These are phyloP conservation scores for Paraconiothyrium sp. DNA, from an alignment of 2,329 filamentous ascomycete genomes.

Conservation along the genomic window DNA sequence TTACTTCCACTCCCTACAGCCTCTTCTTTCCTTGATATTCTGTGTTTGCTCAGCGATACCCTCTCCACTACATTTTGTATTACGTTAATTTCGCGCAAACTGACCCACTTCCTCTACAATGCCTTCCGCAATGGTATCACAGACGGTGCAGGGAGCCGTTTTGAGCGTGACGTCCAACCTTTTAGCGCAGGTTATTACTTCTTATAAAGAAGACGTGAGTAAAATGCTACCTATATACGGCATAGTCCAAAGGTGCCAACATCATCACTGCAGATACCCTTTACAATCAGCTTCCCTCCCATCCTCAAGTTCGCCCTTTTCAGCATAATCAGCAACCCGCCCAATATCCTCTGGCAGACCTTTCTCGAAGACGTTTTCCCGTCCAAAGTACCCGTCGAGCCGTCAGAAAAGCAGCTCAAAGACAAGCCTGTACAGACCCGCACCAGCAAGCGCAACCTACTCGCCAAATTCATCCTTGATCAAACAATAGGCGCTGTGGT, in stretches of 20 bases:
- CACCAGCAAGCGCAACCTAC: conserved; percentile 69
- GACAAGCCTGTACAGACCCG: conserved; percentile 36
- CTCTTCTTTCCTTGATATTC: neutral
- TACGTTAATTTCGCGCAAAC: conserved; percentile 2
- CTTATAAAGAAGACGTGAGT: conserved; percentile 68
- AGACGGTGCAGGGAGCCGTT: conserved; percentile 68
- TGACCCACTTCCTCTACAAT: conserved; percentile 27
- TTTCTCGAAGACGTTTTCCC: conserved; percentile 80
- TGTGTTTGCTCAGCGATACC: neutral
- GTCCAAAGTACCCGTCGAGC: conserved; percentile 56
- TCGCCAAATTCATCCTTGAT: conserved; percentile 73
- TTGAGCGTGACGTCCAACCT: conserved; percentile 76
- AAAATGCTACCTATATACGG: conserved; percentile 5
- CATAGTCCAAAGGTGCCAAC: conserved; percentile 18
- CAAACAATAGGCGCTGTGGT: conserved; percentile 71
- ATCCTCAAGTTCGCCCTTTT: conserved; percentile 82
- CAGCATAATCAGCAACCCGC: conserved; percentile 76
- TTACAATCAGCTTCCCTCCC: conserved; percentile 71
- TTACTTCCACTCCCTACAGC: neutral
- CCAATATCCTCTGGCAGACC: conserved; percentile 88
- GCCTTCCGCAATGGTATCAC: conserved; percentile 44
- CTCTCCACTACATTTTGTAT: neutral
- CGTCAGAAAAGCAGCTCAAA: conserved; percentile 42
- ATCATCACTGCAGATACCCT: conserved; percentile 58
- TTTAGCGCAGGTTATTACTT: conserved; percentile 74